Evolutionary conservation across 1,139 yeast species (phyloP), one percentile per base, ranked within the genome.

Genomic region (Pichia sp.): DNA sequence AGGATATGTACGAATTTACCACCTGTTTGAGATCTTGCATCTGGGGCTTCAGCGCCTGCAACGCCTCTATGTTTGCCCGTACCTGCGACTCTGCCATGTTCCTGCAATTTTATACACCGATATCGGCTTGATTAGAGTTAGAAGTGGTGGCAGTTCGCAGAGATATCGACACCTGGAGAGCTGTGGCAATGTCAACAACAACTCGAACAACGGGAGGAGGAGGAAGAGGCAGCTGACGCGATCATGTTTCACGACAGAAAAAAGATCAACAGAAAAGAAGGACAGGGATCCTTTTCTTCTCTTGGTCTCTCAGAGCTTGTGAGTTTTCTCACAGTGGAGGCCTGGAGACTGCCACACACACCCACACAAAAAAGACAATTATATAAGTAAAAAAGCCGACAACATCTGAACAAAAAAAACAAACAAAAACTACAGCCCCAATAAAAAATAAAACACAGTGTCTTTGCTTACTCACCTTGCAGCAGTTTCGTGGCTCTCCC

Each of bases 31-130:
- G 54, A n/a, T 54, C 50, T 31, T 61, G 63, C 60, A 67, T 60
- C 34, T 63, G 59, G 3, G 61, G 60, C 38, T 58, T 59, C 45
- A 67, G 46, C n/a, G 49, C 41, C 29, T 63, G 64, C 45, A 65
- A 57, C 16, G 59, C 52, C 3, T 54, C 58, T 8, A 66, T 54
- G 6, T 45, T 49, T 4, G 10, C 34, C 16, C 55, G 52, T 3
- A 56, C 49, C 29, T 56, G 57, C 2, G 45, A 31, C 4, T 44
- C 57, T 2, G 46, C 38, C 23, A 16, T 23, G 15, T 8, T 46
- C n/a, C n/a, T 13, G 13, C n/a, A 11, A 36, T 3, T 36, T 36
- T 10, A 36, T 36, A 11, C 40, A 36, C 40, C 15, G n/a, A 36
- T 13, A 13, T 11, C 13, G 7, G 15, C 40, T 13, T 13, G 10